These are phyloP conservation scores for Ophiostoma angusticollis DNA, from an alignment of 2,329 filamentous ascomycete genomes.

Conservation along the genomic window DNA sequence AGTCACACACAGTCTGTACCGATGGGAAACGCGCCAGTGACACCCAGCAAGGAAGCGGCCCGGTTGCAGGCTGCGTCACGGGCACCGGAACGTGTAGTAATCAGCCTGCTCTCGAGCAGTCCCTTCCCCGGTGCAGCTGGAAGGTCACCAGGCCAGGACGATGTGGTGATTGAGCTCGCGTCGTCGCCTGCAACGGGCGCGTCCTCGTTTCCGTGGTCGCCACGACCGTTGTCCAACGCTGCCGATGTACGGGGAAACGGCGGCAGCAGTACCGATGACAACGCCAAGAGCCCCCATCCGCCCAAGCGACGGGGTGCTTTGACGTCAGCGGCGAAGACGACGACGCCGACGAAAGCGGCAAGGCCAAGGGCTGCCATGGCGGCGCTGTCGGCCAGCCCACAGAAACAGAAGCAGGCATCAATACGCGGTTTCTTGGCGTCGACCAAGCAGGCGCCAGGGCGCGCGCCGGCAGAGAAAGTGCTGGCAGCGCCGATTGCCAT, in stretches of 20 bases:
- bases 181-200: conserved; percentile 1
- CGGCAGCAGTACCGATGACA: no score
- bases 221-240: background rate
- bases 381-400: background rate
- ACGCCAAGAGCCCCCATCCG: no score
- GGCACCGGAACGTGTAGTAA: no score
- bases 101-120: conserved; percentile 6
- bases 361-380: no score
- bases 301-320: no score
- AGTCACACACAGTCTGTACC: background rate
- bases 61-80: no score
- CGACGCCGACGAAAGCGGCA: background rate
- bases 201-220: background rate
- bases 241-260: no score
- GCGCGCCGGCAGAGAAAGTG: background rate
- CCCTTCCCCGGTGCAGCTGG: background rate
- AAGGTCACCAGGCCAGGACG: no score
- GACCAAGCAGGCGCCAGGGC: background rate
- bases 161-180: background rate
- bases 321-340: background rate
- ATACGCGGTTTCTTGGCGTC: conserved; percentile 7
- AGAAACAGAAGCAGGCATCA: conserved; percentile 10
- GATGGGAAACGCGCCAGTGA: background rate
- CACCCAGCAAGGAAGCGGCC: background rate
- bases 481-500: background rate